These are phyloP conservation scores for Artemisia tridentata DNA, from an alignment of 129 eudicot genomes.

Conservation along the genomic window DNA sequence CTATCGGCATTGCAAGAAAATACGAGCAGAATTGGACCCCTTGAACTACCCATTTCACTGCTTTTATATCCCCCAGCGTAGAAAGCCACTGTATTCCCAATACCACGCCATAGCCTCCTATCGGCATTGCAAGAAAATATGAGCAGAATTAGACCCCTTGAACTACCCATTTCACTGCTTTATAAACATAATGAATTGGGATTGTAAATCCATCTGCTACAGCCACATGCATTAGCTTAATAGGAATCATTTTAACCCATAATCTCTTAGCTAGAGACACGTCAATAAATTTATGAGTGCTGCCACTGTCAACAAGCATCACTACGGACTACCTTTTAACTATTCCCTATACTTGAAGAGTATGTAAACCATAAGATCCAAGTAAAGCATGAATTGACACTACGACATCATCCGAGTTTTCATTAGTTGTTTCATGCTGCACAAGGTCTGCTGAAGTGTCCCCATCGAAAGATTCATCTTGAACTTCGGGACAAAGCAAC, in stretches of 20 bases:
- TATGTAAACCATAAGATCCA: background rate
- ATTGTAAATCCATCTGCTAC: background rate
- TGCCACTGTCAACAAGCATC: background rate
- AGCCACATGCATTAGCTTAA: background rate
- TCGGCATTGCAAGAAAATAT: background rate
- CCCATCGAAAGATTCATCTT: too few species aligned
- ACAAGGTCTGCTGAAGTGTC: too few species aligned
- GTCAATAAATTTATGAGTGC: background rate
- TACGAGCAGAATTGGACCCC: background rate
- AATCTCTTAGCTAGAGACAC: background rate
- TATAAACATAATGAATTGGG: background rate
- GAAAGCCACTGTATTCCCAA: background rate
- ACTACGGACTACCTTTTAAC: background rate
- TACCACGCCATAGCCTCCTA: background rate
- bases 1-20: background rate
- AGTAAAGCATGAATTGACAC: background rate
- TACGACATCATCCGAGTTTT: background rate
- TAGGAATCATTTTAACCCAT: background rate
- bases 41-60: background rate
- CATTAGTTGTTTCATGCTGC: too few species aligned
- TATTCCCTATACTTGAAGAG: background rate
- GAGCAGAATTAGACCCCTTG: background rate
- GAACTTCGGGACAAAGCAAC: background rate
- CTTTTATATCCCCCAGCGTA: too few species aligned
- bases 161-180: background rate